phyloP scores from a whole-genome alignment of 2,329 filamentous ascomycete genomes.

The Colletotrichum shisoi region DNA sequence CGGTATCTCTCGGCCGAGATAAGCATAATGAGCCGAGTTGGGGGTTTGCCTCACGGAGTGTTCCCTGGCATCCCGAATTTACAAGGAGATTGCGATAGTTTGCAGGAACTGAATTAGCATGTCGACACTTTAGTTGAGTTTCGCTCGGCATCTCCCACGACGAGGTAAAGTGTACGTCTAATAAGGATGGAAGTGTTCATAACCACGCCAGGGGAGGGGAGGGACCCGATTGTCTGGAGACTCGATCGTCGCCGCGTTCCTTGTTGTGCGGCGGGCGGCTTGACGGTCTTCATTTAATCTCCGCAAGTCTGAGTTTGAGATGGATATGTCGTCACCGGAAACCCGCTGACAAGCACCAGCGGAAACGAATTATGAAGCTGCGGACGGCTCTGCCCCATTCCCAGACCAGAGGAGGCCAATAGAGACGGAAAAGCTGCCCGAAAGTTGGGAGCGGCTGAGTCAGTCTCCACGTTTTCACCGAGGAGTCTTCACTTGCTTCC shows the following conservation, averaged over 20 bases:
- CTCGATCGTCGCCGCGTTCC: not conserved
- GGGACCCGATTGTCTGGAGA: not conserved
- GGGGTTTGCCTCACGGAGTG: not conserved
- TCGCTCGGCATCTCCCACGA: too few relatives aligned
- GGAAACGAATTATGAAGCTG: not conserved
- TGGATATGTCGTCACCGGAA: not conserved
- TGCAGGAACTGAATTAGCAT: too few relatives aligned
- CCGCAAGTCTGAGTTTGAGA: not conserved
- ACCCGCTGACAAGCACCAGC: not conserved
- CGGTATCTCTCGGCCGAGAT: not conserved
- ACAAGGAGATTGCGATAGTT: not conserved
- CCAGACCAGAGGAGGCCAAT: not conserved
- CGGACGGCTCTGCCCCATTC: not conserved
- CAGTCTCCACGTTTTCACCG: not conserved
- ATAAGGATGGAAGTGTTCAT: too few relatives aligned
- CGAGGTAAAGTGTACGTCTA: not conserved
- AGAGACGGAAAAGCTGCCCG: too few relatives aligned
- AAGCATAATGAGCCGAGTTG: not conserved
- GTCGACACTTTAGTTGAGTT: too few relatives aligned
- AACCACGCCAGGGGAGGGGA: fast-evolving
- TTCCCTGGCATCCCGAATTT: fast-evolving
- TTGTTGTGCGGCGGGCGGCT: not conserved
- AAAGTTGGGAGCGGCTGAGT: not conserved
- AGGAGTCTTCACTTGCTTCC: not conserved
- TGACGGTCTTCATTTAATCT: not conserved